phyloP scores from a whole-genome alignment of 169 alveolate species.

The Plasmodium cynomolgi region DNA sequence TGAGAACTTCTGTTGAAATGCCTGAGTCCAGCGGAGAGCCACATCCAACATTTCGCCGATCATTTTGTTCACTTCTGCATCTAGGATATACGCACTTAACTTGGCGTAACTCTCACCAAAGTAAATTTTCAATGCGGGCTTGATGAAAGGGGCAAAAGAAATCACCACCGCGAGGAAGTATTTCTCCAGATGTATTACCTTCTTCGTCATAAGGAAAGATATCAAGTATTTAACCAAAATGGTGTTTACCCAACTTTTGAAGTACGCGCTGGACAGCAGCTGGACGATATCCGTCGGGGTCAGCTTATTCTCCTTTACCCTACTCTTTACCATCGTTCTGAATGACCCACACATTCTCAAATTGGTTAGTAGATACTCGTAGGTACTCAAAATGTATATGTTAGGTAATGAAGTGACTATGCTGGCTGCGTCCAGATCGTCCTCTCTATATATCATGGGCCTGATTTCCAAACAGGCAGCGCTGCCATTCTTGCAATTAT shows the following conservation, averaged over 20 bases:
- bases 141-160: slow-evolving; percentile 46
- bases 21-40: slow-evolving; percentile 32
- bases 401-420: slow-evolving; percentile 13
- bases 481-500: background rate
- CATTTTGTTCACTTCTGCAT: background rate
- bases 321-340: slow-evolving; percentile 13
- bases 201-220: slow-evolving; percentile 16
- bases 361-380: slow-evolving; percentile 38
- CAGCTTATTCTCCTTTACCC: slow-evolving; percentile 8
- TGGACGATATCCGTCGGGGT: slow-evolving; percentile 25
- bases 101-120: slow-evolving; percentile 9
- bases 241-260: slow-evolving; percentile 9
- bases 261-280: slow-evolving; percentile 7
- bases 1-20: slow-evolving; percentile 14
- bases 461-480: slow-evolving; percentile 17
- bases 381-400: slow-evolving; percentile 34
- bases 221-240: slow-evolving; percentile 5
- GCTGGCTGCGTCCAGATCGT: background rate
- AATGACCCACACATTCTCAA: slow-evolving; percentile 5
- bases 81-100: background rate
- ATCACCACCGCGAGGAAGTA: slow-evolving; percentile 28
- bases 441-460: slow-evolving; percentile 28
- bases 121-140: slow-evolving; percentile 66
- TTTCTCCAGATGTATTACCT: background rate
- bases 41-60: slow-evolving; percentile 3